Conservation (phyloP, 2,329 filamentous ascomycete genomes). For the Ceratocystis eucalypticola region DNA sequence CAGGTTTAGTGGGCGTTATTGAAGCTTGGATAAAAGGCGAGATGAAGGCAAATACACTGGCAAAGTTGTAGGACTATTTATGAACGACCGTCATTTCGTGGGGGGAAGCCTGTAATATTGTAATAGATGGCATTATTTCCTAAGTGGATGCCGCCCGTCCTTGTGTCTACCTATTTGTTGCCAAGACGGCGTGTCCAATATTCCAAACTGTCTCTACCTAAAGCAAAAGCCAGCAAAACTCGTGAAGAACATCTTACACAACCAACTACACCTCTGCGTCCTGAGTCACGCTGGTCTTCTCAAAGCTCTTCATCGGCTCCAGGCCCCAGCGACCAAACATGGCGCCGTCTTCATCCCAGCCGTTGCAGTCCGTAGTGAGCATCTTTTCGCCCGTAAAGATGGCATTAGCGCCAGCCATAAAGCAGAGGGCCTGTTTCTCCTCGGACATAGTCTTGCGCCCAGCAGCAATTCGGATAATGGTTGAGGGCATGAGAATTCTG, state of each 20-base stretch:
- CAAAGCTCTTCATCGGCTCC: conserved; percentile 54
- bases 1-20: conserved; percentile 37
- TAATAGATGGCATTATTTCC: too few species aligned
- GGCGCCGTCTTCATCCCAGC: conserved; percentile 74
- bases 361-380: conserved; percentile 81
- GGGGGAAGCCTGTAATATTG: too few species aligned
- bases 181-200: too few species aligned
- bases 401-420: conserved; percentile 85
- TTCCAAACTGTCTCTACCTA: too few species aligned
- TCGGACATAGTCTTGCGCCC: conserved; percentile 74
- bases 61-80: neutral
- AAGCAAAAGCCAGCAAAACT: too few species aligned
- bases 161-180: too few species aligned
- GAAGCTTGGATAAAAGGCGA: conserved; percentile 31
- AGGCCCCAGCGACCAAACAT: conserved; percentile 79
- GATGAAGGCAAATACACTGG: neutral
- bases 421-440: conserved; percentile 79
- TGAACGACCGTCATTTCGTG: too few species aligned
- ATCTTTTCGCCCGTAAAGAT: conserved; percentile 94
- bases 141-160: too few species aligned
- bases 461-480: conserved; percentile 76
- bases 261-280: neutral
- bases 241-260: too few species aligned
- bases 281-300: conserved; percentile 23
- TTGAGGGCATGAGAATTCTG: conserved; percentile 66